These are phyloP conservation scores for Balansia obtecta DNA, from an alignment of 2,329 filamentous ascomycete genomes.

Conservation along the genomic window DNA sequence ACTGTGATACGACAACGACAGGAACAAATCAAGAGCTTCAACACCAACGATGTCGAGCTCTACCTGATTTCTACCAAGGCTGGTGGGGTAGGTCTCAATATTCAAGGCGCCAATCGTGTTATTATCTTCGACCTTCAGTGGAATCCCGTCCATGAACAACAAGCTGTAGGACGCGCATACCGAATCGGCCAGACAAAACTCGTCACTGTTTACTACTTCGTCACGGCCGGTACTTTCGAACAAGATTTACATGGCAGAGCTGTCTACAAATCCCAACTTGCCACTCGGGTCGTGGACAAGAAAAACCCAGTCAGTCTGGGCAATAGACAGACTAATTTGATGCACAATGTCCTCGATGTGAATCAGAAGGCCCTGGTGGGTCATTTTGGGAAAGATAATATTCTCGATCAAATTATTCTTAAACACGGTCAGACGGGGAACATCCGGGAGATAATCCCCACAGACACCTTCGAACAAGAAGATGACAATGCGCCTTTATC, in stretches of 20 bases:
- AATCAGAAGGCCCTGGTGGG: constrained; percentile 36
- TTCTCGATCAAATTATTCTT: constrained; percentile 40
- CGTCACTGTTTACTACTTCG: constrained; percentile 76
- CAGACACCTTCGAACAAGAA: constrained; percentile 62
- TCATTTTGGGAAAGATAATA: constrained; percentile 48
- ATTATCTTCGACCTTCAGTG: constrained; percentile 76
- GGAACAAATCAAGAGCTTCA: constrained; percentile 55
- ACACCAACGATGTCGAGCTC: constrained; percentile 41
- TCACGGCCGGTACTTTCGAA: constrained; percentile 70
- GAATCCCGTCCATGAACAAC: constrained; percentile 71
- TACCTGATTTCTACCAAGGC: constrained; percentile 76
- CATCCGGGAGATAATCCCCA: constrained; percentile 48
- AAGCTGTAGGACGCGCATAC: constrained; percentile 78
- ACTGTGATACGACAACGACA: constrained; percentile 48
- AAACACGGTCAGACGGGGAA: constrained; percentile 14
- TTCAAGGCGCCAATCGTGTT: constrained; percentile 72
- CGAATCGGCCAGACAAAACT: constrained; percentile 70
- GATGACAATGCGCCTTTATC: constrained; percentile 44
- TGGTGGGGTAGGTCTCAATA: constrained; percentile 73
- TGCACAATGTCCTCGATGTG: constrained; percentile 45
- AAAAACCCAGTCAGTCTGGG: constrained; percentile 62
- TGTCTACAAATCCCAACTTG: constrained; percentile 73
- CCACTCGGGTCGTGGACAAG: constrained; percentile 70
- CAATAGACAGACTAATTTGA: constrained; percentile 39
- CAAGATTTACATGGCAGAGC: constrained; percentile 58